Percentiles rank a stretch among this genome's conserved stretches.
Conservation (phyloP, 1,139 yeast species). For the Blastobotrys petasosporus region DNA sequence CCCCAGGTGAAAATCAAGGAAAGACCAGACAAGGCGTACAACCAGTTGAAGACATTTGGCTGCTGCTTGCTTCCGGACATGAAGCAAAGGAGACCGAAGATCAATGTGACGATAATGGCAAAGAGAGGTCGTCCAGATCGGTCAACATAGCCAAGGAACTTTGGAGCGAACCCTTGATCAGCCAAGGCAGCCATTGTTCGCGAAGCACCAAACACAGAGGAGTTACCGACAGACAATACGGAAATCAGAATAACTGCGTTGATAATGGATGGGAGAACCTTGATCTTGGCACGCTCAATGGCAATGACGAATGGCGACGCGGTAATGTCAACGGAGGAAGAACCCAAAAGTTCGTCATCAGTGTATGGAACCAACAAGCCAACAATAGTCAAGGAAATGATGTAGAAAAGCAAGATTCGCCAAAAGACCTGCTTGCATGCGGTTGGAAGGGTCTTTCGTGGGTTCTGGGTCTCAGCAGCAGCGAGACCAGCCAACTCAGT, state of each 20-base stretch:
- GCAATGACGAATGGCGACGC: slow-evolving; percentile 76
- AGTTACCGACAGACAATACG: slow-evolving; percentile 66
- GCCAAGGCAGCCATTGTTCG: slow-evolving; percentile 80
- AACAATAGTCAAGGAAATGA: slow-evolving; percentile 51
- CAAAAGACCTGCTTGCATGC: slow-evolving; percentile 71
- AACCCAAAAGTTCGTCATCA: slow-evolving; percentile 42
- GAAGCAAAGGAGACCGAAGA: slow-evolving; percentile 64
- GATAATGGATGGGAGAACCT: slow-evolving; percentile 61
- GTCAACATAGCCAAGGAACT: slow-evolving; percentile 65
- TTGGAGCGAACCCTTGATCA: slow-evolving; percentile 76
- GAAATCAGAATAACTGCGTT: slow-evolving; percentile 68
- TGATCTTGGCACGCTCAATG: slow-evolving; percentile 50
- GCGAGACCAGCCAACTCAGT: slow-evolving; percentile 78
- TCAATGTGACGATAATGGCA: slow-evolving; percentile 52
- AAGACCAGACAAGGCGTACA: slow-evolving; percentile 75
- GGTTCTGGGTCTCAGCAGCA: slow-evolving; percentile 77
- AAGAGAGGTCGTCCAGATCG: slow-evolving; percentile 67
- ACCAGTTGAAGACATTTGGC: slow-evolving; percentile 69
- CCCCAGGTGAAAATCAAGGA: slow-evolving; percentile 84
- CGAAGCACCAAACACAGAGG: slow-evolving; percentile 72
- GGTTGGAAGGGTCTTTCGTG: slow-evolving; percentile 58
- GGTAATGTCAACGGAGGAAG: slow-evolving; percentile 45
- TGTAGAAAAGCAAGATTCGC: slow-evolving; percentile 61
- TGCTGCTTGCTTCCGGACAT: slow-evolving; percentile 60
- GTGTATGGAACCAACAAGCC: slow-evolving; percentile 61